Evolutionary conservation across 2,329 filamentous ascomycete genomes (phyloP).

Genomic region (Clonostachys sp.): DNA sequence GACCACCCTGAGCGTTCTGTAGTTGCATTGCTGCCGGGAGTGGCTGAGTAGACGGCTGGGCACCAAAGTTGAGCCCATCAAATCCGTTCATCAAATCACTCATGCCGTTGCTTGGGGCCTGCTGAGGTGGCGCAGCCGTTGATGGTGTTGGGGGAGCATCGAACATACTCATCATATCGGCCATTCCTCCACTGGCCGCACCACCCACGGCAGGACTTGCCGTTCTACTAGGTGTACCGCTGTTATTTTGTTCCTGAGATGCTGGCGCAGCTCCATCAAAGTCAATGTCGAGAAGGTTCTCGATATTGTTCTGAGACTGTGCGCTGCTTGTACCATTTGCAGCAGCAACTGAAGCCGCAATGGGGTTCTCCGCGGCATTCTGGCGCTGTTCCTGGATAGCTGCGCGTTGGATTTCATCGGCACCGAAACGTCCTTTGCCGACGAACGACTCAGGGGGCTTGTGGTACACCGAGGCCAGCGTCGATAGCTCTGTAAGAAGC

Average conservation of each 20-base stretch:
- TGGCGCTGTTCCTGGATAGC: conserved; percentile 95
- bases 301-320: conserved; percentile 69
- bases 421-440: conserved; percentile 88
- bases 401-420: conserved; percentile 89
- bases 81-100: conserved; percentile 91
- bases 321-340: conserved; percentile 59
- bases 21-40: conserved; percentile 60
- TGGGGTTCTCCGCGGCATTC: conserved; percentile 88
- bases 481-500: conserved; percentile 87
- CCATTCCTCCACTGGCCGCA: conserved; percentile 42
- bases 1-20: conserved; percentile 23
- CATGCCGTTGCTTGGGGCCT: conserved; percentile 53
- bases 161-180: conserved; percentile 66
- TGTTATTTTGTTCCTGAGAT: conserved; percentile 60
- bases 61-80: conserved; percentile 71
- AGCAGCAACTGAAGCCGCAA: conserved; percentile 77
- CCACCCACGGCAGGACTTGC: conserved; percentile 51
- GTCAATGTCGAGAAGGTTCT: conserved; percentile 94
- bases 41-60: conserved; percentile 48
- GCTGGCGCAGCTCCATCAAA: conserved; percentile 92
- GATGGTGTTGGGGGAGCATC: conserved; percentile 51
- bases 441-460: conserved; percentile 98
- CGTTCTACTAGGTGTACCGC: conserved; percentile 65
- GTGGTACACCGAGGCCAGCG: conserved; percentile 95
- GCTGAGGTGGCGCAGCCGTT: conserved; percentile 29